Evolutionary conservation across 2,329 filamentous ascomycete species (phyloP), one percentile per base, ranked within the genome.

Genomic region (Cytospora leucostoma): DNA sequence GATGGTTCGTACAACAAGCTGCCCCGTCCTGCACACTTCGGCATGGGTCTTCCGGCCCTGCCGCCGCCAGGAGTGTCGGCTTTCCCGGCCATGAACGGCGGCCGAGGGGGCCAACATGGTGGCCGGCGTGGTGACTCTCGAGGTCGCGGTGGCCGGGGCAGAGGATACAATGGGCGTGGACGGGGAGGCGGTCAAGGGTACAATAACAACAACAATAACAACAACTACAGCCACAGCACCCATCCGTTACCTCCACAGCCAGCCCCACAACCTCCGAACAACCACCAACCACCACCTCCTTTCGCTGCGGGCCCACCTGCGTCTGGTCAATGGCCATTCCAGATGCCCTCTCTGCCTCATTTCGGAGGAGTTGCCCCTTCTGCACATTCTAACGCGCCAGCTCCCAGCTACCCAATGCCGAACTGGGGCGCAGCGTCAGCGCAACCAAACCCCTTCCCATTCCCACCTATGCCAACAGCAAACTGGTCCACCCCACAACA

Each of bases 1-100:
- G 86, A 89, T 65, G 87, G 87, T 0, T 85, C 86, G 0, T 94
- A 94, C 73, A 89, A 86, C 67, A 89, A 89, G 6, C 80, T 94
- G 19, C 76, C 88, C 21, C 81, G 91, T 19, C 91, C 91, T 1
- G 80, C 83, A 19, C 88, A 88, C 56, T 86, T 89, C 64, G 84
- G 81, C 7, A 77, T 78, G 64, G 79, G 77, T 0, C 72, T 67
- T 75, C 81, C 70, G 73, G 81, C 73, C 74, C 81, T 71, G 75
- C 83, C 78, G 70, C 77, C 71, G 38, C 64, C 61, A 13, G 64
- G 57, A 35, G 50, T 61, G 49, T 47, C 61, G 44, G 44, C 49
- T 34, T 64, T 61, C 37, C 34, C 61, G 15, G 8, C 64, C 44
- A 50, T 55, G 50, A 58, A 63, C 17, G 49, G 61, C 38, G 44